A percentile compares a stretch with the other conserved stretches of the same genome.
These are phyloP conservation scores for Umbelopsis sp. DNA, from an alignment of 192 early-diverging fungal genomes.

Conservation along the genomic window DNA sequence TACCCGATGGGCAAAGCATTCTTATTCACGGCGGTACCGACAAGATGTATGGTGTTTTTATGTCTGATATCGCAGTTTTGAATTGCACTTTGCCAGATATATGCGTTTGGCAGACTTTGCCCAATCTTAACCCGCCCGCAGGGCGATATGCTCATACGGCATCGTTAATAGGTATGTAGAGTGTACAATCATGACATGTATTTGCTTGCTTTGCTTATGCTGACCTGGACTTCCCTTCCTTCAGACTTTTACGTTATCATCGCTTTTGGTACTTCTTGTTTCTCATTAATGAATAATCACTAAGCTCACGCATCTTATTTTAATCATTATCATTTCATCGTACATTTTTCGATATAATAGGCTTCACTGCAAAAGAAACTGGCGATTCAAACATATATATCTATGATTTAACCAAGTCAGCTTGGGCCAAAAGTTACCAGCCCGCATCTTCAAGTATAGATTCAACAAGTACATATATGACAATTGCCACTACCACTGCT, in stretches of 20 bases:
- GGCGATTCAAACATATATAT: slow-evolving; percentile 31
- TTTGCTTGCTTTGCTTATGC: not conserved
- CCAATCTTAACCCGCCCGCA: slow-evolving; percentile 4
- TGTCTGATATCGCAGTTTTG: slow-evolving; percentile 30
- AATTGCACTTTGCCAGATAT: not conserved
- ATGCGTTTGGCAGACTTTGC: slow-evolving; percentile 14
- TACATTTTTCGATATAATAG: not conserved
- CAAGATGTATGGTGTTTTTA: not conserved
- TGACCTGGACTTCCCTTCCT: not conserved
- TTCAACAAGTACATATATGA: not conserved
- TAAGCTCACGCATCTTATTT: not conserved
- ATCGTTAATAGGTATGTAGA: slow-evolving; percentile 19
- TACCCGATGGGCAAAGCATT: slow-evolving; percentile 15
- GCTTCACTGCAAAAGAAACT: not conserved
- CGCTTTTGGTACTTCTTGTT: not conserved
- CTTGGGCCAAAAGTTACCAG: slow-evolving; percentile 23
- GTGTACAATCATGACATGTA: not conserved
- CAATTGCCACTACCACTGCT: not conserved
- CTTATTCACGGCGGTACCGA: slow-evolving; percentile 34
- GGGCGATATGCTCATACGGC: slow-evolving; percentile 29
- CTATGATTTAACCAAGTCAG: slow-evolving; percentile 21
- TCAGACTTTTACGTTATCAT: slow-evolving; percentile 19
- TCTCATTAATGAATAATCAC: not conserved
- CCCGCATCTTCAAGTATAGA: not conserved
- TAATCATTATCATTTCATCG: not conserved